Percentiles rank a stretch among this genome's conserved stretches.
Evolutionary conservation across 208 protist genomes (phyloP).

Genomic region (Leishmania amazonensis): DNA sequence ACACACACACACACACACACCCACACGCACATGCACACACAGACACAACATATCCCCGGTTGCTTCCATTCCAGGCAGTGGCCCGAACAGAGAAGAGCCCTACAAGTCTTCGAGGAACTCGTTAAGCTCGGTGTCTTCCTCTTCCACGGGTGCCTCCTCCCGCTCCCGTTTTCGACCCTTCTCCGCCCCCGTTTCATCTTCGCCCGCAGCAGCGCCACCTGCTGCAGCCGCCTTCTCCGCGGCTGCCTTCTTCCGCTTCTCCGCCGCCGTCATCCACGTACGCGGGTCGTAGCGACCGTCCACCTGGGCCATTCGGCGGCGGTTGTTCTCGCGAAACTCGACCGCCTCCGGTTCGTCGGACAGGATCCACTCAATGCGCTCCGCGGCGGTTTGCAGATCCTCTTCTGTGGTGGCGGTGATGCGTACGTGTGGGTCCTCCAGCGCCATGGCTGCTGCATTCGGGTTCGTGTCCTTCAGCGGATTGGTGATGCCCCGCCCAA

Average conservation of each 20-base stretch:
- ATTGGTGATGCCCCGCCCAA: slow-evolving; percentile 91
- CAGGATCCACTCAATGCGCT: slow-evolving; percentile 93
- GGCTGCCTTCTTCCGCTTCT: slow-evolving; percentile 35
- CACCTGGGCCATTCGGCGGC: slow-evolving; percentile 86
- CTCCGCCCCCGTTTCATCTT: slow-evolving; percentile 15
- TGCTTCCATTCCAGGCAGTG: slow-evolving; percentile 4
- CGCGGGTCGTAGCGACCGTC: slow-evolving; percentile 90
- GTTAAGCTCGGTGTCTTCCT: slow-evolving; percentile 71
- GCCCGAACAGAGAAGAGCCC: background rate
- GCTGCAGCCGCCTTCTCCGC: slow-evolving; percentile 26
- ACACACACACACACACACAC: background rate
- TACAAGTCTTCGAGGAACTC: slow-evolving; percentile 82
- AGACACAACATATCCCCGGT: background rate
- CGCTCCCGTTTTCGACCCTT: slow-evolving; percentile 46
- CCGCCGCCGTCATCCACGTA: slow-evolving; percentile 82
- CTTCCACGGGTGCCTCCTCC: slow-evolving; percentile 37
- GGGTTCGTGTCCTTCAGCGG: slow-evolving; percentile 83
- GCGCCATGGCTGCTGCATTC: slow-evolving; percentile 65
- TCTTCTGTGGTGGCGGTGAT: slow-evolving; percentile 89
- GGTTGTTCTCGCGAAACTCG: slow-evolving; percentile 91
- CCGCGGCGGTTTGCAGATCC: slow-evolving; percentile 83
- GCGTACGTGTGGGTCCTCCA: slow-evolving; percentile 90
- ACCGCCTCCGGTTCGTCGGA: slow-evolving; percentile 89
- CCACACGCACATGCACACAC: background rate
- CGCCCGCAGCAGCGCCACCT: slow-evolving; percentile 6